Evolutionary conservation across 352 stramenopile genomes (phyloP).

Genomic region (Phytopythium delawarense): DNA sequence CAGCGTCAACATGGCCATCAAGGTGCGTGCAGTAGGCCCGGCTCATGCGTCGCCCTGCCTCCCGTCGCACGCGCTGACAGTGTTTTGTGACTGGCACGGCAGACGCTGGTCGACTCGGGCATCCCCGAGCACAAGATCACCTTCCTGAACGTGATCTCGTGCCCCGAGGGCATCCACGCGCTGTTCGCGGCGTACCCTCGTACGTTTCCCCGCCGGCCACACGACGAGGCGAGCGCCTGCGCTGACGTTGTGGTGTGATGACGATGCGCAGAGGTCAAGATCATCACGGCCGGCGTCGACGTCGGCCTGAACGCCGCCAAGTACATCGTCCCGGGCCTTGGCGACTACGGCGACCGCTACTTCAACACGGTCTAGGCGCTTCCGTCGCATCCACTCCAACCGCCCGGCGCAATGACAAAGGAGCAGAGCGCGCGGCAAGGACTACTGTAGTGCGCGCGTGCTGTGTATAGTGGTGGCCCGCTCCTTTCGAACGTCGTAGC

Average conservation of each 20-base stretch:
- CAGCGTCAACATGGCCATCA: slow-evolving; percentile 89
- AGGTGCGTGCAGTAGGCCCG: slow-evolving; percentile 30
- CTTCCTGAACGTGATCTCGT: slow-evolving; percentile 95
- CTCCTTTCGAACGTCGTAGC: not conserved
- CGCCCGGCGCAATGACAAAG: not conserved
- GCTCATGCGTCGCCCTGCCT: too few species aligned
- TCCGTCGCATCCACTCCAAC: not conserved
- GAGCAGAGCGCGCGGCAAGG: not conserved
- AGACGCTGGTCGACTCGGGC: slow-evolving; percentile 81
- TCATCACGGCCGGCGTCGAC: slow-evolving; percentile 83
- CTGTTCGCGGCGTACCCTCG: slow-evolving; percentile 74
- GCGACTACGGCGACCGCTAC: slow-evolving; percentile 95
- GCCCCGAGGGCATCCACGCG: slow-evolving; percentile 84
- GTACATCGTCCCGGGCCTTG: slow-evolving; percentile 95
- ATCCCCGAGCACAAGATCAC: slow-evolving; percentile 90
- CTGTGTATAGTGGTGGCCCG: not conserved
- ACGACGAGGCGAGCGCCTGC: not conserved
- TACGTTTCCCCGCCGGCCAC: slow-evolving; percentile 9
- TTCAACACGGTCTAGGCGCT: slow-evolving; percentile 61
- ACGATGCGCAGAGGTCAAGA: slow-evolving; percentile 45
- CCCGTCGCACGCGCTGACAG: not conserved
- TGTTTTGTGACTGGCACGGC: not conserved
- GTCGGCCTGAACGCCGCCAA: slow-evolving; percentile 91
- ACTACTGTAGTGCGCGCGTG: not conserved
- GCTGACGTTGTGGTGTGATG: not conserved